Evolutionary conservation across 331 rosid genomes (phyloP).

Genomic region (Pyrus hybrid): DNA sequence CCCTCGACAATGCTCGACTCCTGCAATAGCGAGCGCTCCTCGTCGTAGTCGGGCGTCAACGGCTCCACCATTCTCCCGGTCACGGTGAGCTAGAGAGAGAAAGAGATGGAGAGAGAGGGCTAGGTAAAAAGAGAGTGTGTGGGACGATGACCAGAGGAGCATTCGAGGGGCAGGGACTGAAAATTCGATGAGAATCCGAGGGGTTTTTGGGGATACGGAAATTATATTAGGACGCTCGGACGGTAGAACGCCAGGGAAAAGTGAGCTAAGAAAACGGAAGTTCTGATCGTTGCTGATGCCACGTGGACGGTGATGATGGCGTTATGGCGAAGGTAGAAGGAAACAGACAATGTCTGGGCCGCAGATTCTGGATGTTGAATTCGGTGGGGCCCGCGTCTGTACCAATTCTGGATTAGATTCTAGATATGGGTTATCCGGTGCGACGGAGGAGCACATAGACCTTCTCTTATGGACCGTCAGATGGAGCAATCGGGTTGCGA

Average conservation of each 20-base stretch:
- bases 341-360: not conserved
- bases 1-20: slow-evolving; percentile 46
- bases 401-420: not conserved
- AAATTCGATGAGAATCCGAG: not conserved
- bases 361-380: not conserved
- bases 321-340: not conserved
- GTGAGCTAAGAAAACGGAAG: not conserved
- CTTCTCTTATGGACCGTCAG: not conserved
- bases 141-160: not conserved
- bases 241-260: not conserved
- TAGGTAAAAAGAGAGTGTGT: not conserved
- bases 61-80: slow-evolving; percentile 44
- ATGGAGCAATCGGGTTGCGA: not conserved
- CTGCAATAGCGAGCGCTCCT: slow-evolving; percentile 43
- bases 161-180: not conserved
- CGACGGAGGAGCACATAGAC: no score
- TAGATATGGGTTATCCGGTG: not conserved
- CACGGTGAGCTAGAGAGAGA: not conserved
- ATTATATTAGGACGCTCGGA: not conserved
- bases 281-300: not conserved
- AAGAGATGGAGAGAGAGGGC: not conserved
- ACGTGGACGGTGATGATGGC: not conserved
- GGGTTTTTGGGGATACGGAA: not conserved
- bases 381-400: not conserved
- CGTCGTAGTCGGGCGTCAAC: slow-evolving; percentile 28